A percentile compares a stretch with the other conserved stretches of the same genome.
These are phyloP conservation scores for Volvox carteri DNA, from an alignment of 163 green algal genomes.

Conservation along the genomic window DNA sequence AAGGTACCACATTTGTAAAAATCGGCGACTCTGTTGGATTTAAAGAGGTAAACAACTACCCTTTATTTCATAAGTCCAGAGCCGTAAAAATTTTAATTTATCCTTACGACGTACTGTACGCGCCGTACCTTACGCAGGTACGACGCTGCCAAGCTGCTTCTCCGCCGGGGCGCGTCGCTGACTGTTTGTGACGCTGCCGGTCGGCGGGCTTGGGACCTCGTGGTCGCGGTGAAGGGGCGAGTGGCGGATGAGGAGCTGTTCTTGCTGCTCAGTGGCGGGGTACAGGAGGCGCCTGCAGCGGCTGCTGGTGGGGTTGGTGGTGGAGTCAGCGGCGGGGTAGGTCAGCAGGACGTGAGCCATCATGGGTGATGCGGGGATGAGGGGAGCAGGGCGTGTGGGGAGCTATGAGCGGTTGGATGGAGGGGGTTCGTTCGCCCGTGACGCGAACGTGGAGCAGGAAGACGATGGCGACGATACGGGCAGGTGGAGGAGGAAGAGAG, in stretches of 20 bases:
- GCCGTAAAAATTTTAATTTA: too few relatives aligned
- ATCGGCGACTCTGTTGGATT: too few relatives aligned
- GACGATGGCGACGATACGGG: too few relatives aligned
- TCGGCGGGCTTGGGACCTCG: constrained; percentile 41
- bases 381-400: neutral
- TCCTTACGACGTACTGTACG: too few relatives aligned
- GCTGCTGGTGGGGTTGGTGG: too few relatives aligned
- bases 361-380: neutral
- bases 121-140: constrained; percentile 36
- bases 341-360: neutral
- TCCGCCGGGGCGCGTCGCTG: constrained; percentile 38
- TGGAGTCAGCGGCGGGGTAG: neutral
- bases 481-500: too few relatives aligned
- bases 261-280: constrained; percentile 43
- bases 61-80: too few relatives aligned
- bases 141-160: constrained; percentile 49
- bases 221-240: constrained; percentile 47
- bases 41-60: too few relatives aligned
- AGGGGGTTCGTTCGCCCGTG: too few relatives aligned
- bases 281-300: neutral
- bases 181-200: neutral
- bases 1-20: too few relatives aligned
- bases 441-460: too few relatives aligned
- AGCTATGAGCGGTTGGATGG: too few relatives aligned
- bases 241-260: constrained; percentile 51